phyloP scores from a whole-genome alignment of 129 eudicot species.

The Ambrosia trifida region DNA sequence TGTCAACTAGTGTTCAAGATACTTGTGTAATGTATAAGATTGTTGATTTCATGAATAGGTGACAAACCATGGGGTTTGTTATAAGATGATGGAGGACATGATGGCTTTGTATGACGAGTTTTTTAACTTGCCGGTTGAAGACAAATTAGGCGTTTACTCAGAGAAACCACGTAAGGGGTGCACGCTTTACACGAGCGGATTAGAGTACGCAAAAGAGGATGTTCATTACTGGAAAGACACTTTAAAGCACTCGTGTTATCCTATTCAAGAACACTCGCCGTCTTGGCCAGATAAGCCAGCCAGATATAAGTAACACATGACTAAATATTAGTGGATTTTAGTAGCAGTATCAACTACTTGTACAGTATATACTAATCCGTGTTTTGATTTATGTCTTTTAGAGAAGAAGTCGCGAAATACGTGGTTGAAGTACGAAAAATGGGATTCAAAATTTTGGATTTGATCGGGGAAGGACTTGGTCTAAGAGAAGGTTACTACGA shows the following conservation, averaged over 20 bases:
- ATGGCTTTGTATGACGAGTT: constrained; percentile 45
- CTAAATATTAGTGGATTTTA: background rate
- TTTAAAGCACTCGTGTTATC: constrained; percentile 41
- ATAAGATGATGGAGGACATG: constrained; percentile 31
- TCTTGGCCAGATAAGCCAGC: constrained; percentile 48
- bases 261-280: constrained; percentile 31
- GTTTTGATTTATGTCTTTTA: constrained; percentile 7
- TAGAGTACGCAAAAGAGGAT: constrained; percentile 33
- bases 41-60: constrained; percentile 24
- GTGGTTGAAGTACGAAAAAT: constrained; percentile 31
- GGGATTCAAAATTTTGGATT: constrained; percentile 41
- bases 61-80: constrained; percentile 45
- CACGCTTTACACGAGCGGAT: constrained; percentile 39
- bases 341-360: no score
- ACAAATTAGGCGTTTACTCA: constrained; percentile 28
- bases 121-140: constrained; percentile 43
- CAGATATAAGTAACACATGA: constrained; percentile 29
- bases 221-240: constrained; percentile 51
- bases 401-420: constrained; percentile 41
- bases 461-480: constrained; percentile 47
- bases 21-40: background rate
- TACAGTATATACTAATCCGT: background rate
- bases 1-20: background rate
- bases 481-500: constrained; percentile 33
- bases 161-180: constrained; percentile 30